These are phyloP conservation scores for Xylona heveae DNA, from an alignment of 495 filamentous ascomycete species.

Conservation along the genomic window DNA sequence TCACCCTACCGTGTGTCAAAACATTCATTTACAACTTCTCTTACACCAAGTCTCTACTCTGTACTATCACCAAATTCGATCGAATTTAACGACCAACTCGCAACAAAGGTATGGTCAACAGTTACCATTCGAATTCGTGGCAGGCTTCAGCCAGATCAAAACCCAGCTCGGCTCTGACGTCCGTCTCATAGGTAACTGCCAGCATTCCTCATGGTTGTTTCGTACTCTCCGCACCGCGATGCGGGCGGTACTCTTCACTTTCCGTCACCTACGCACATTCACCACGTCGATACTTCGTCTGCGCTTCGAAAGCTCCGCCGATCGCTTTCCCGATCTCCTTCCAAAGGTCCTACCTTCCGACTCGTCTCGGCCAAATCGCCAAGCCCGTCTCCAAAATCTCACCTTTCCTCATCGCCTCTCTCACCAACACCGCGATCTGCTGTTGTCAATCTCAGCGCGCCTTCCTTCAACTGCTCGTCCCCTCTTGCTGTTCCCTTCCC, in stretches of 20 bases:
- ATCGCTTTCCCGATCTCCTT: conserved; percentile 72
- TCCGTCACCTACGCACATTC: conserved; percentile 60
- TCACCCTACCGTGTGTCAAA: too few species aligned
- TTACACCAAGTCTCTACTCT: too few species aligned
- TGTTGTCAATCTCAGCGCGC: conserved; percentile 11
- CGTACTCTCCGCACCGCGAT: conserved; percentile 5
- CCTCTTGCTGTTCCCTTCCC: conserved; percentile 31
- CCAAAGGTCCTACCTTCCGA: conserved; percentile 47
- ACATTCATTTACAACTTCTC: too few species aligned
- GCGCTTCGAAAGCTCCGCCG: conserved; percentile 59
- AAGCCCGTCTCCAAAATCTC: conserved; percentile 18
- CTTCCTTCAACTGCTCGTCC: conserved; percentile 16
- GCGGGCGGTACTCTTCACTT: conserved; percentile 47
- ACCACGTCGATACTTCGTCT: conserved; percentile 56
- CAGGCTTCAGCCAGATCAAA: neutral
- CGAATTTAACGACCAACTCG: too few species aligned
- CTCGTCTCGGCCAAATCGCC: conserved; percentile 33
- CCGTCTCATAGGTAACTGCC: neutral
- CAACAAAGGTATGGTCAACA: too few species aligned
- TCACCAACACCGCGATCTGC: conserved; percentile 25
- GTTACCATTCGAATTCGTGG: too few species aligned
- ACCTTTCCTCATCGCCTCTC: conserved; percentile 28
- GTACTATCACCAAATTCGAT: too few species aligned
- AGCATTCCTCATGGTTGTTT: conserved; percentile 3
- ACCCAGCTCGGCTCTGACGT: neutral